Conservation (phyloP, 805 yeast species). For the Lachancea thermotolerans region DNA sequence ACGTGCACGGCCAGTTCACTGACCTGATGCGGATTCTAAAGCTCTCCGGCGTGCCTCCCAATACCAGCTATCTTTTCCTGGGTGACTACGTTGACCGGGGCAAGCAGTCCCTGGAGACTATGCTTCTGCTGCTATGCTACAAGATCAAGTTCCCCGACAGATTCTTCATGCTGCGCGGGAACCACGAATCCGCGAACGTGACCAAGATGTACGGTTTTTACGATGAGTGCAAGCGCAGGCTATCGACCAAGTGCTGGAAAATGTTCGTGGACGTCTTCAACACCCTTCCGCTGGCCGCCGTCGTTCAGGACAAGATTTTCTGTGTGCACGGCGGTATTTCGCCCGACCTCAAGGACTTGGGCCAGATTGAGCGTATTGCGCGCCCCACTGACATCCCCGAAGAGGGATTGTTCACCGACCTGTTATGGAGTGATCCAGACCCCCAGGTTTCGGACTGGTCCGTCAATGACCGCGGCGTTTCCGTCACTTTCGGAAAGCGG, state of each 20-base stretch:
- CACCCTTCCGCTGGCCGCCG: conserved; percentile 90
- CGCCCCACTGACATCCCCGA: conserved; percentile 85
- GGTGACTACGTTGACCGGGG: conserved; percentile 99
- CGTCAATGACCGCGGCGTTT: conserved; percentile 75
- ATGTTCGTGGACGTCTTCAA: conserved; percentile 90
- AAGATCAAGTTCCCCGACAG: conserved; percentile 95
- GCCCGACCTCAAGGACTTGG: conserved; percentile 55
- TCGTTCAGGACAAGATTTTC: conserved; percentile 89
- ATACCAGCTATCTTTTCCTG: conserved; percentile 81
- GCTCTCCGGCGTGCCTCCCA: conserved; percentile 93
- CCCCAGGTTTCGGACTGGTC: conserved; percentile 53
- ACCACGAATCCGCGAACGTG: conserved; percentile 96
- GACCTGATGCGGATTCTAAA: conserved; percentile 87
- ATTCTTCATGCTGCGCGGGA: conserved; percentile 87
- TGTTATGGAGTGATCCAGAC: conserved; percentile 81
- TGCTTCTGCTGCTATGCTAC: conserved; percentile 78
- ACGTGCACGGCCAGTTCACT: conserved; percentile 93
- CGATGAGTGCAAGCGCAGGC: conserved; percentile 93
- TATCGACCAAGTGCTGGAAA: conserved; percentile 90
- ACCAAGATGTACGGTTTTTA: conserved; percentile 95
- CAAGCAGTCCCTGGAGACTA: conserved; percentile 91
- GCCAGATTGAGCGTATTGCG: conserved; percentile 58
- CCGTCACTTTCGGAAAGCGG: conserved; percentile 65
- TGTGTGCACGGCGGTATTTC: conserved; percentile 83
- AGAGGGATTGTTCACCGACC: conserved; percentile 66